These are phyloP conservation scores for Leersia perrieri DNA, from an alignment of 176 grass and related monocot species.

Conservation along the genomic window DNA sequence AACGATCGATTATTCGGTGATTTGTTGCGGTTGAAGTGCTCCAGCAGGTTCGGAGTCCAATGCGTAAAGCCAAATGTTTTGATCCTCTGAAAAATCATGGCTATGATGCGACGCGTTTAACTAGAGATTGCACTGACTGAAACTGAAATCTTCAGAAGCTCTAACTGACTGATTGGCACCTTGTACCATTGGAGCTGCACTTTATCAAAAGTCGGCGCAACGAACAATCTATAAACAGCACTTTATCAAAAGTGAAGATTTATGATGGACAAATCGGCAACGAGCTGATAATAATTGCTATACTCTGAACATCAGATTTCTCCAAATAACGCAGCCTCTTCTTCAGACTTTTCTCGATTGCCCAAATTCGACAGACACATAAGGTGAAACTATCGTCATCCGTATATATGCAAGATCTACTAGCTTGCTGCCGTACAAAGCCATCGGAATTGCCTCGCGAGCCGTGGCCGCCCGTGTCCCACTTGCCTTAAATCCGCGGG, in stretches of 20 bases:
- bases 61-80: not conserved
- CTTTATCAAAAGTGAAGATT: not conserved
- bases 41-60: not conserved
- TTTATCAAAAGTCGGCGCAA: not conserved
- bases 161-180: not conserved
- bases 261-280: not conserved
- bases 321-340: not conserved
- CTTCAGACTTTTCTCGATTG: not conserved
- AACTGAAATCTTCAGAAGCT: not conserved
- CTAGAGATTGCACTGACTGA: not conserved
- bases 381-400: not conserved
- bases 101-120: not conserved
- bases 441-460: conserved; percentile 9
- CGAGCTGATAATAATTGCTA: not conserved
- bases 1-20: not conserved
- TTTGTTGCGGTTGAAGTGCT: conserved; percentile 27
- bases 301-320: not conserved
- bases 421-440: not conserved
- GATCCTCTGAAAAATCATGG: not conserved
- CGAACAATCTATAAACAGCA: not conserved
- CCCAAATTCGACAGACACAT: too few species aligned
- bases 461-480: not conserved
- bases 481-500: too few species aligned
- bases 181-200: not conserved
- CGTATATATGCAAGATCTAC: not conserved